Base-by-base conservation (phyloP, 352 stramenopile genomes). In the Globisporangium acanthophoron region DNA sequence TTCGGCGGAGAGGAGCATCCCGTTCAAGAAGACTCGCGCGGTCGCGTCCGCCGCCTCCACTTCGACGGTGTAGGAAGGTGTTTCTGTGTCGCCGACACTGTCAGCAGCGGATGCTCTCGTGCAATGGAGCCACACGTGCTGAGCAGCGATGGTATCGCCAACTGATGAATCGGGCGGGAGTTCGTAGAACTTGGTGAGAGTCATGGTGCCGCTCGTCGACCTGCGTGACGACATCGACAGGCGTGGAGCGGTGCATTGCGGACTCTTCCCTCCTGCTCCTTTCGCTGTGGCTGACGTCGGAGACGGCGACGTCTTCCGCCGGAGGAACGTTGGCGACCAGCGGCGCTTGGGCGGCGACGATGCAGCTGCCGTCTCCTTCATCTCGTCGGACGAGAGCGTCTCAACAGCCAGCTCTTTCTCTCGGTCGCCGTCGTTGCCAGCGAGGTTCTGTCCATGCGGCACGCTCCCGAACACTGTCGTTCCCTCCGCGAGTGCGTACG, bases 11-110 rank as follows among this genome's bases (percentile, higher is more conserved):
- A 85, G 29, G 3, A 55, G 47, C 0, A 54, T 52, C 1, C 71
- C 68, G 59, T 87, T 88, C 29, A 87, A 54, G 6, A 73, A 18
- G 7, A 85, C 59, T 27, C 71, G 64, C 18, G 65, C 74, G 15
- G 46, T 69, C 3, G 60, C 57, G 9, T 81, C 59, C 21, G 79
- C 27, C 9, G 64, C 54, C 52, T 81, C 69, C 11, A 85, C 43
- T 39, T 74, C 65, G 13, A 82, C 64, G 5, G n/a, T n/a, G 39
- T 29, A 63, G 11, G n/a, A 13, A 47, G 43, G 16, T 29, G 45
- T 1, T 1, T 52, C 27, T 21, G 44, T 37, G 12, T n/a, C 13
- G 21, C 1, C 29, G 7, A 12, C n/a, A 27, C 1, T 31, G 0
- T 60, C 51, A 15, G 18, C 20, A 8, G 4, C 5, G n/a, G 7